Conservation (phyloP, 768 basidiomycete genomes). For the Russula vinacea region DNA sequence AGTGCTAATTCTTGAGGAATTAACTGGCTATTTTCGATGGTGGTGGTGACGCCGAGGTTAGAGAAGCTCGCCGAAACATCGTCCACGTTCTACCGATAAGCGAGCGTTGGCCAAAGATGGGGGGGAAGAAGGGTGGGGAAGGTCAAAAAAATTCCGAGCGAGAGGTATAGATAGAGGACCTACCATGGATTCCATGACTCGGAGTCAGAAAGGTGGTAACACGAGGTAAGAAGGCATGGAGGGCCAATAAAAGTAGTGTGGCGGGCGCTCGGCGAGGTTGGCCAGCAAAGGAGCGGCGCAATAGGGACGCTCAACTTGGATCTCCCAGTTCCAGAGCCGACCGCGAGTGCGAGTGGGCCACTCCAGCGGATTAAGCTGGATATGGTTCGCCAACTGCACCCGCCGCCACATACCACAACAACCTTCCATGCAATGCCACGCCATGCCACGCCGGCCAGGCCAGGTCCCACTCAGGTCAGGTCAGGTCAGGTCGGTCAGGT, state of each 20-base stretch:
- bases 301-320: background rate
- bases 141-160: background rate
- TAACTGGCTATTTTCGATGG: background rate
- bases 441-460: background rate
- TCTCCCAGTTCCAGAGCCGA: background rate
- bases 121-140: background rate
- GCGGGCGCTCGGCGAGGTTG: conserved; percentile 8
- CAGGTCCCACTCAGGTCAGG: too few species aligned
- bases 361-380: background rate
- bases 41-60: conserved; percentile 1
- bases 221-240: background rate
- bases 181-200: conserved; percentile 13
- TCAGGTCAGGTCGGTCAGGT: background rate
- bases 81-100: conserved; percentile 10
- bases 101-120: background rate
- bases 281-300: background rate
- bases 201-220: background rate
- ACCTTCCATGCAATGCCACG: background rate
- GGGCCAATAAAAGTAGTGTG: background rate
- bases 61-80: conserved; percentile 2
- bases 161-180: background rate
- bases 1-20: background rate
- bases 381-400: background rate
- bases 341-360: too few species aligned
- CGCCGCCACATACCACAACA: background rate